phyloP scores from a whole-genome alignment of 805 yeast species.

The Cyberlindnera lachancei region DNA sequence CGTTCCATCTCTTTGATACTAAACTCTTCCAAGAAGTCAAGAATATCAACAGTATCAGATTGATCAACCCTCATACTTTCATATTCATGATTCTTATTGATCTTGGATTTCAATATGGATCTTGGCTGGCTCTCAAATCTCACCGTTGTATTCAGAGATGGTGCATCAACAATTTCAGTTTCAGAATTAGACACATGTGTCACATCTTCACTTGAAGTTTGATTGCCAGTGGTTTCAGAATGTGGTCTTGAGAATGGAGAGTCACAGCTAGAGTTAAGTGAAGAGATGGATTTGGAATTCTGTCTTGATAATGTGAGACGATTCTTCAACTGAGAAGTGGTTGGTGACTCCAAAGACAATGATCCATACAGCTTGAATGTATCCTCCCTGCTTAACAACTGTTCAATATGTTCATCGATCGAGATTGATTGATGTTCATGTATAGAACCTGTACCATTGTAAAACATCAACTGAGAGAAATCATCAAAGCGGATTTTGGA shows the following conservation, averaged over 20 bases:
- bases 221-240: neutral
- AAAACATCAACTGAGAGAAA: slow-evolving; percentile 9
- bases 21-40: slow-evolving; percentile 8
- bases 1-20: slow-evolving; percentile 6
- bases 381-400: neutral
- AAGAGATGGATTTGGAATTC: neutral
- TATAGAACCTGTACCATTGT: slow-evolving; percentile 4
- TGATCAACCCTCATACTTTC: slow-evolving; percentile 6
- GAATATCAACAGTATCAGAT: slow-evolving; percentile 4
- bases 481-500: slow-evolving; percentile 5
- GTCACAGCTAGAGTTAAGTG: neutral
- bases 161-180: neutral
- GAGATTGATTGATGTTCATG: neutral
- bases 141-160: neutral
- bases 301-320: neutral
- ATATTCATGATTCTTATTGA: slow-evolving; percentile 4
- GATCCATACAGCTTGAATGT: neutral
- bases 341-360: neutral
- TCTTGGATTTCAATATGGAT: slow-evolving; percentile 8
- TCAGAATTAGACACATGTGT: no score
- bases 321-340: neutral
- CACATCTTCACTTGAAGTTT: no score
- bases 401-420: neutral
- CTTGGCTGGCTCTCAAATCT: neutral
- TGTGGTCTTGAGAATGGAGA: neutral